Evolutionary conservation across 148 eudicot genomes (phyloP).

Genomic region (Drosera capensis): DNA sequence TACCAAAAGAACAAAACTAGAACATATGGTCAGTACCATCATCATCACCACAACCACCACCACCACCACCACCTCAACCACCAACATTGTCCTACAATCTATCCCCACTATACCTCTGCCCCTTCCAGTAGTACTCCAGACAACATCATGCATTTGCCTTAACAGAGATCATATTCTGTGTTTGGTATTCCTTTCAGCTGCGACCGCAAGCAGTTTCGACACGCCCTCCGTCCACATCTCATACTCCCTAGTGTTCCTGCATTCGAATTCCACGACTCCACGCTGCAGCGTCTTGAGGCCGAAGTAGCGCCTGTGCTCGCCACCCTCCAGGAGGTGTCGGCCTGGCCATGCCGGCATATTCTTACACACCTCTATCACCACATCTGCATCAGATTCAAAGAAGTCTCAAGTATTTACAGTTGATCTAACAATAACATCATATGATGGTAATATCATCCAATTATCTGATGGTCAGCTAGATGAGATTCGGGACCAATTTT

Average conservation of each 20-base stretch:
- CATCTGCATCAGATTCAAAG: constrained; percentile 33
- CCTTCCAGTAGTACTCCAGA: too few relatives aligned
- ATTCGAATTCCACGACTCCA: constrained; percentile 89
- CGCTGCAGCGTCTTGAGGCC: constrained; percentile 66
- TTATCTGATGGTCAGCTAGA: too few relatives aligned
- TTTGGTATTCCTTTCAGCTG: constrained; percentile 40
- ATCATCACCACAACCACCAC: too few relatives aligned
- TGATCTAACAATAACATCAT: too few relatives aligned
- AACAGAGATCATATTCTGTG: constrained; percentile 23
- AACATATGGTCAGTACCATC: too few relatives aligned
- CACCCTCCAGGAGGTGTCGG: constrained; percentile 77
- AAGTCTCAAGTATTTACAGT: too few relatives aligned
- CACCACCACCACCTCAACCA: too few relatives aligned
- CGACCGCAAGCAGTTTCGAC: constrained; percentile 46
- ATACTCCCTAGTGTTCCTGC: constrained; percentile 64
- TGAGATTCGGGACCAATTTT: not conserved
- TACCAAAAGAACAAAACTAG: too few relatives aligned
- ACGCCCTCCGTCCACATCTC: constrained; percentile 92
- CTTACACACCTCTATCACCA: constrained; percentile 73
- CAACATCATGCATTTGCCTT: too few relatives aligned
- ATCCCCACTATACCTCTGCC: too few relatives aligned
- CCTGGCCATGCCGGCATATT: constrained; percentile 94
- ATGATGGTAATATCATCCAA: too few relatives aligned
- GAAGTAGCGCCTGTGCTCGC: constrained; percentile 58
- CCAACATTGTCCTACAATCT: too few relatives aligned